Evolutionary conservation across 179 eudicot genomes (phyloP).

Genomic region (Actinidia arguta): DNA sequence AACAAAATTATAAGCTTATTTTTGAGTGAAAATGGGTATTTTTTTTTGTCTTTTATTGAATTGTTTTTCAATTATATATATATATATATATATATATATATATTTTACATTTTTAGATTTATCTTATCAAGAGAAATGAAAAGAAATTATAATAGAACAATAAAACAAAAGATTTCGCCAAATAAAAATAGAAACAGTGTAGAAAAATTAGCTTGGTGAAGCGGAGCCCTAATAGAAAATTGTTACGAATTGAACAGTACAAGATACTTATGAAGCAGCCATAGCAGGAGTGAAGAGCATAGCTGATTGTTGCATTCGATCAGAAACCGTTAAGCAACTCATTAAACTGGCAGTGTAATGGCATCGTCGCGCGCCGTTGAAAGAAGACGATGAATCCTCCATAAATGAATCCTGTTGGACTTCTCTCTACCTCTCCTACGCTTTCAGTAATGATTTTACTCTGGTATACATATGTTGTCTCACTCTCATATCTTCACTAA

Average conservation of each 20-base stretch:
- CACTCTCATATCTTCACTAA: neutral
- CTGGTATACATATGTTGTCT: constrained; percentile 19
- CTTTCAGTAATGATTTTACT: neutral
- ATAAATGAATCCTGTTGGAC: constrained; percentile 66
- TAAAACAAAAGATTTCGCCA: no score
- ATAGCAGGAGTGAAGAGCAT: constrained; percentile 46
- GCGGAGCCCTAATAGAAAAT: no score
- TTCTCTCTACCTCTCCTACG: constrained; percentile 37
- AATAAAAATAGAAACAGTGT: no score
- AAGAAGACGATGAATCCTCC: constrained; percentile 37
- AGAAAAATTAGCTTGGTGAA: no score
- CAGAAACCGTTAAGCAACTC: constrained; percentile 54
- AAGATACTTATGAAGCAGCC: constrained; percentile 50
- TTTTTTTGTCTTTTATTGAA: no score
- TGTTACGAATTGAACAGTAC: constrained; percentile 23
- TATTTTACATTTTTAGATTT: no score
- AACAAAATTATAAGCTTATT: no score
- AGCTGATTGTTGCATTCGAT: constrained; percentile 38
- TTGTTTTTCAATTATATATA: no score
- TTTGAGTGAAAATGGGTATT: no score
- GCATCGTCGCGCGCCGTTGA: constrained; percentile 53
- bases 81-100: no score
- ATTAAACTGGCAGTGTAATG: constrained; percentile 53
- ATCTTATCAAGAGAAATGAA: no score
- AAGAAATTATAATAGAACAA: no score